phyloP scores from a whole-genome alignment of 2,329 filamentous ascomycete species.

The Diaporthe nobilis region DNA sequence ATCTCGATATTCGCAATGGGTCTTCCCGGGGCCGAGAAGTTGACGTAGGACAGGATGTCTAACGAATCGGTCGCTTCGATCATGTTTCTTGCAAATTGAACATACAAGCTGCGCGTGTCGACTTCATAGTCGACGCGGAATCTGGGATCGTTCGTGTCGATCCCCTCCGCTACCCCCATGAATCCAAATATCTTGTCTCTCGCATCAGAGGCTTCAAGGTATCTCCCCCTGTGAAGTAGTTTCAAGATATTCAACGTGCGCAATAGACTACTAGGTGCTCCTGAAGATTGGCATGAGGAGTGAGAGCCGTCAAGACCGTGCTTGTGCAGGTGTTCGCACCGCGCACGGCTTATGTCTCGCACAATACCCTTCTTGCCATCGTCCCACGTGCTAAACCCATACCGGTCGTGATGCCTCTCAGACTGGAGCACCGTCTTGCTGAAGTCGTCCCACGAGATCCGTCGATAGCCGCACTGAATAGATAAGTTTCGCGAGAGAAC shows the following conservation, averaged over 20 bases:
- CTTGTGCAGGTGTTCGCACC: background rate
- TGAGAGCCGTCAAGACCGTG: no score
- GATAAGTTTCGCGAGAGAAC: background rate
- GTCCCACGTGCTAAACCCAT: constrained; percentile 8
- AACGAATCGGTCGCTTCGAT: constrained; percentile 2
- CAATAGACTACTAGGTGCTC: no score
- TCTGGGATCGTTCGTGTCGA: background rate
- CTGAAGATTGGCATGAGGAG: no score
- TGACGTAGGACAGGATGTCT: background rate
- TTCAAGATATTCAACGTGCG: background rate
- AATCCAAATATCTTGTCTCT: constrained; percentile 32
- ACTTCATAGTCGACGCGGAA: constrained; percentile 7
- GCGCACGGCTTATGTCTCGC: background rate
- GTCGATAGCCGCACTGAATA: constrained; percentile 23
- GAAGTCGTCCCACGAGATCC: constrained; percentile 32
- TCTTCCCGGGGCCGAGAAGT: background rate
- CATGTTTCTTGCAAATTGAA: constrained; percentile 3
- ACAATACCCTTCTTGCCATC: background rate
- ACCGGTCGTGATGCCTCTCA: background rate
- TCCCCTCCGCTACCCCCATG: constrained; percentile 9
- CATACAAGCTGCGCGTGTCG: background rate
- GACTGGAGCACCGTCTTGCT: background rate
- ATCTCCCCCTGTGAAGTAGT: background rate
- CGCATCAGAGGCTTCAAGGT: constrained; percentile 10
- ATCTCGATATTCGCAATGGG: background rate